phyloP scores from a whole-genome alignment of 2,329 filamentous ascomycete species.

The Aureobasidium zeae region DNA sequence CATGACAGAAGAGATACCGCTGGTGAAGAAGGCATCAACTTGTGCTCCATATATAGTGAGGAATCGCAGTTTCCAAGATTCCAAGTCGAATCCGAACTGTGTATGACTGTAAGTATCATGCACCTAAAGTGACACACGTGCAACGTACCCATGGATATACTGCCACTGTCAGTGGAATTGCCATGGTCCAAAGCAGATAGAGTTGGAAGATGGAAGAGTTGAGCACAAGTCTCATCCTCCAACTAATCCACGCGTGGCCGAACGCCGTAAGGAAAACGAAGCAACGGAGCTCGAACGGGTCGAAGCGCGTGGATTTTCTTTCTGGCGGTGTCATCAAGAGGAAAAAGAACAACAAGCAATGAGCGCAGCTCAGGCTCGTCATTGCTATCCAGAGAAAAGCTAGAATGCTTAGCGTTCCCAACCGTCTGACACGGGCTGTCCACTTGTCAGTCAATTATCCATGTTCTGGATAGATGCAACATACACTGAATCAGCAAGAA shows the following conservation, averaged over 20 bases:
- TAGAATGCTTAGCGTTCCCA: neutral
- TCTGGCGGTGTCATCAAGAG: constrained; percentile 4
- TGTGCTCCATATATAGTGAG: constrained; percentile 2
- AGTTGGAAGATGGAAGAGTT: neutral
- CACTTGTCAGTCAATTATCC: neutral
- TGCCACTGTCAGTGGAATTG: neutral
- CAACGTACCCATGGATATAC: neutral
- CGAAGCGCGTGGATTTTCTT: neutral
- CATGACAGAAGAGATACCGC: neutral
- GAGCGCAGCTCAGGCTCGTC: constrained; percentile 9
- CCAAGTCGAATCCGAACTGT: neutral
- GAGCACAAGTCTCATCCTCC: neutral
- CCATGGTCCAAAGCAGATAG: neutral
- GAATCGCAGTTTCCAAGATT: neutral
- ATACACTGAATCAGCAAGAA: constrained; percentile 10
- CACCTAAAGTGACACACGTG: neutral
- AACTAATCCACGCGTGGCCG: neutral
- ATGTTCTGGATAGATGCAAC: neutral
- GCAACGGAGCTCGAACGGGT: neutral
- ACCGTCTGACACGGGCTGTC: constrained; percentile 2
- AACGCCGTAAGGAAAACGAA: neutral
- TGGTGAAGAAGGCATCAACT: neutral
- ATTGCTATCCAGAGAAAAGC: constrained; percentile 10
- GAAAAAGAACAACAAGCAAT: constrained; percentile 2
- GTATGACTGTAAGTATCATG: neutral